Percentiles rank a stretch among this genome's conserved stretches.
Evolutionary conservation across 768 basidiomycete genomes (phyloP).

Genomic region (Serendipita sp.): DNA sequence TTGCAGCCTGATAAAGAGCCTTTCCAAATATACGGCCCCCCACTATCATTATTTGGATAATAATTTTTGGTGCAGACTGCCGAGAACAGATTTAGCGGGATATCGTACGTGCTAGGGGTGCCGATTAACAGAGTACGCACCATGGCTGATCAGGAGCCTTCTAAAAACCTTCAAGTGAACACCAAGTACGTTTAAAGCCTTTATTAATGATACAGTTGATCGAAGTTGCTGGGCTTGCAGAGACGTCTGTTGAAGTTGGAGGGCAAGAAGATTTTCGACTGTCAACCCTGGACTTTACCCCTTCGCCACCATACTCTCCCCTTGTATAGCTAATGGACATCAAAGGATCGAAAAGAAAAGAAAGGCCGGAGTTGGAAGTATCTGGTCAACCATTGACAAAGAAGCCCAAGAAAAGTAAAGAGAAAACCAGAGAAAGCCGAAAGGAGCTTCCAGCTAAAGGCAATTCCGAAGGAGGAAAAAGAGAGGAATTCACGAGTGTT

Average conservation of each 20-base stretch:
- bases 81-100: constrained; percentile 6
- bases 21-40: constrained; percentile 77
- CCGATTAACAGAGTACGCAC: too few relatives aligned
- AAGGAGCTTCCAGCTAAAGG: not conserved
- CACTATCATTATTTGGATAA: constrained; percentile 65
- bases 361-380: constrained; percentile 11
- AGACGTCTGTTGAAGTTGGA: too few relatives aligned
- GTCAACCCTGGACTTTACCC: not conserved
- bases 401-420: constrained; percentile 15
- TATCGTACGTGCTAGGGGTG: not conserved
- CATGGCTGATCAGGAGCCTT: too few relatives aligned
- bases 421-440: constrained; percentile 25
- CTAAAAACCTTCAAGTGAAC: too few relatives aligned
- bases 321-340: not conserved
- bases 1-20: constrained; percentile 78
- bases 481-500: constrained; percentile 45
- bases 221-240: too few relatives aligned
- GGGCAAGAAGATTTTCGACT: too few relatives aligned
- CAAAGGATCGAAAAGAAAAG: constrained; percentile 15
- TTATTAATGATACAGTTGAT: too few relatives aligned
- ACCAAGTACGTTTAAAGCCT: too few relatives aligned
- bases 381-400: constrained; percentile 14
- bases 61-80: constrained; percentile 63
- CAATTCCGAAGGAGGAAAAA: constrained; percentile 5
- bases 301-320: not conserved